Evolutionary conservation across 2,329 filamentous ascomycete species (phyloP).

Genomic region (Cladobotryum mycophilum): DNA sequence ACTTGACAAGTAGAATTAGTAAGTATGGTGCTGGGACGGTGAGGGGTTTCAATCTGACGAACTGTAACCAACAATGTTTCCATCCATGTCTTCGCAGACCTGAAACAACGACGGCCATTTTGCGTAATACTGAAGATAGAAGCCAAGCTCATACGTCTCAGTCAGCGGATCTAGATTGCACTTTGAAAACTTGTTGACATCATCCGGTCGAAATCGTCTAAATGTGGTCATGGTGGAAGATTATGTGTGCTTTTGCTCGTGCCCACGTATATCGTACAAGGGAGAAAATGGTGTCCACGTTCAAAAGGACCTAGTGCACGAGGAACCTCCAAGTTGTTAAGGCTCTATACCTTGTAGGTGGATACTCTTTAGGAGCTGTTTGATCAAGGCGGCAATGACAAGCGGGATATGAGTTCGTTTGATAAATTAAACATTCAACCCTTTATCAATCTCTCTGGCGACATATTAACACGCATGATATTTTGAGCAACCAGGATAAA

Average conservation of each 20-base stretch:
- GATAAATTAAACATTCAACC: too few species aligned
- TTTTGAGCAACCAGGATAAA: too few species aligned
- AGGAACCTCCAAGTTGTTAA: too few species aligned
- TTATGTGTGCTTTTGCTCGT: background rate
- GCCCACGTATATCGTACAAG: too few species aligned
- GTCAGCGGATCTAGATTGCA: slow-evolving; percentile 95
- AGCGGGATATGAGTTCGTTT: too few species aligned
- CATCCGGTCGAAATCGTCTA: slow-evolving; percentile 74
- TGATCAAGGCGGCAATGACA: too few species aligned
- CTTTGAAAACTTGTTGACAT: slow-evolving; percentile 83
- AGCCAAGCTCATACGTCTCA: slow-evolving; percentile 94
- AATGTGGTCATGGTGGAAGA: slow-evolving; percentile 64
- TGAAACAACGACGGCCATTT: slow-evolving; percentile 95
- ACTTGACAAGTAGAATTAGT: slow-evolving; percentile 48
- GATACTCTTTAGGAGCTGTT: too few species aligned
- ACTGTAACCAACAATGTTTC: slow-evolving; percentile 95
- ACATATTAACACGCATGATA: too few species aligned
- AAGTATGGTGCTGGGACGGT: slow-evolving; percentile 8
- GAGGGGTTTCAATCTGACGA: slow-evolving; percentile 29
- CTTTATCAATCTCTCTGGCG: too few species aligned
- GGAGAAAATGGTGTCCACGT: too few species aligned
- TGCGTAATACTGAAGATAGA: slow-evolving; percentile 93
- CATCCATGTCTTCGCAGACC: slow-evolving; percentile 77
- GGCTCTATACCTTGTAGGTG: too few species aligned
- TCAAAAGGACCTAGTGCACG: too few species aligned